These are phyloP conservation scores for Ephemerocybe angulata DNA, from an alignment of 768 basidiomycete species.

Conservation along the genomic window DNA sequence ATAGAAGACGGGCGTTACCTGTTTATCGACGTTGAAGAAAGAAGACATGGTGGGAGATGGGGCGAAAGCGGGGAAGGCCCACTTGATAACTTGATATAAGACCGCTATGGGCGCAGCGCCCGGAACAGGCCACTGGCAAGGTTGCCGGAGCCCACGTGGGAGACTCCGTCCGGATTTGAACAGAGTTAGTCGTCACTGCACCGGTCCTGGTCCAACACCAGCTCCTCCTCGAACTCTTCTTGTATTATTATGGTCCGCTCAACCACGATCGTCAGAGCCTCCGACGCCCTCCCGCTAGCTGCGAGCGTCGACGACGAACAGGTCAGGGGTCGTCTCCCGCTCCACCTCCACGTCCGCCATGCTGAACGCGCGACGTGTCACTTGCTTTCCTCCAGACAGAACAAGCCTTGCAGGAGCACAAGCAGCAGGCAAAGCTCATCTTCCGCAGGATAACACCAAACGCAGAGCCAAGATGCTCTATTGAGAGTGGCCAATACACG, in stretches of 20 bases:
- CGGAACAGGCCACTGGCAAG: conserved; percentile 13
- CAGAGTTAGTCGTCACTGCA: conserved; percentile 7
- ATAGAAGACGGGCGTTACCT: conserved; percentile 39
- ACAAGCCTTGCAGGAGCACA: conserved; percentile 91
- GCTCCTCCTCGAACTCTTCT: conserved; percentile 8
- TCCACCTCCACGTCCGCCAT: background rate
- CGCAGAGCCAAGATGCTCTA: conserved; percentile 93
- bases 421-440: conserved; percentile 96
- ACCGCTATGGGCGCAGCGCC: too few species aligned
- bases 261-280: conserved; percentile 80
- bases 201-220: background rate
- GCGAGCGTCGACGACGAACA: conserved; percentile 97
- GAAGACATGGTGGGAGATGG: conserved; percentile 31
- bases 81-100: too few species aligned
- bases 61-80: conserved; percentile 10
- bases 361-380: conserved; percentile 27
- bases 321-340: conserved; percentile 40
- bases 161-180: background rate
- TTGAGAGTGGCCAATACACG: conserved; percentile 94
- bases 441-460: conserved; percentile 93
- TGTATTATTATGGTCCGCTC: conserved; percentile 69
- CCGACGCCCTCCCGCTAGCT: conserved; percentile 85
- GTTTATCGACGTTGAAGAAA: conserved; percentile 66
- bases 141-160: background rate
- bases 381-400: conserved; percentile 64